These are phyloP conservation scores for Lactifluus hygrophoroides DNA, from an alignment of 768 basidiomycete species.

Conservation along the genomic window DNA sequence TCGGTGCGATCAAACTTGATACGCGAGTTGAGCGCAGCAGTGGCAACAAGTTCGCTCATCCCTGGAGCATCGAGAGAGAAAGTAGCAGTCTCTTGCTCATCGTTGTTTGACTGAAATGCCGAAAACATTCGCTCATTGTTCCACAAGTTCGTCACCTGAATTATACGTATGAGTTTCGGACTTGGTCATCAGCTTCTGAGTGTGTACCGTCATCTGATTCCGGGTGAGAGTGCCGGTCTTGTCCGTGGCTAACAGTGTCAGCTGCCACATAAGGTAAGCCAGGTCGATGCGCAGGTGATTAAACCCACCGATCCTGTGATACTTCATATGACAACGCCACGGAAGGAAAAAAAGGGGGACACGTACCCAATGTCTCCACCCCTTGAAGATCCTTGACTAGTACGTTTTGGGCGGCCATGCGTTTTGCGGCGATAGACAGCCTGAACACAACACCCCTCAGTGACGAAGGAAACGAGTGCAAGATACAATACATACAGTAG, in stretches of 20 bases:
- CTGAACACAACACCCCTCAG: conserved; percentile 18
- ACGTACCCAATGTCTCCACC: conserved; percentile 53
- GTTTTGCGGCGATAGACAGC: conserved; percentile 59
- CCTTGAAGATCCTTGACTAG: conserved; percentile 70
- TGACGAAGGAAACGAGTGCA: background rate
- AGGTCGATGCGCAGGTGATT: conserved; percentile 10
- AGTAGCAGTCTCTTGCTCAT: conserved; percentile 40
- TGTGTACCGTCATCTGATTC: conserved; percentile 57
- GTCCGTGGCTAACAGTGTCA: conserved; percentile 61
- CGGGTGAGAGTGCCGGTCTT: conserved; percentile 65
- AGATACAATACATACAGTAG: conserved; percentile 33
- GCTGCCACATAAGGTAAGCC: conserved; percentile 25
- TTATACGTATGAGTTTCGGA: background rate
- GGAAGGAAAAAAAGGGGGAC: background rate
- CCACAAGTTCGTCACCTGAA: conserved; percentile 56
- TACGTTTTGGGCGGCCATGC: conserved; percentile 64
- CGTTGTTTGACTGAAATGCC: conserved; percentile 63
- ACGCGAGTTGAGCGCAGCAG: conserved; percentile 56
- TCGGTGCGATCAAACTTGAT: conserved; percentile 63
- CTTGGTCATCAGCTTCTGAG: background rate
- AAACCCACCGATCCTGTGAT: conserved; percentile 3
- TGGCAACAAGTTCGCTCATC: conserved; percentile 59
- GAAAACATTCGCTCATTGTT: conserved; percentile 53
- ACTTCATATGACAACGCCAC: conserved; percentile 9
- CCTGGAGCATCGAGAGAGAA: conserved; percentile 47